A percentile compares a stretch with the other conserved stretches of the same genome.
Evolutionary conservation across 345 rosid genomes (phyloP).

Genomic region (Viola odorata): DNA sequence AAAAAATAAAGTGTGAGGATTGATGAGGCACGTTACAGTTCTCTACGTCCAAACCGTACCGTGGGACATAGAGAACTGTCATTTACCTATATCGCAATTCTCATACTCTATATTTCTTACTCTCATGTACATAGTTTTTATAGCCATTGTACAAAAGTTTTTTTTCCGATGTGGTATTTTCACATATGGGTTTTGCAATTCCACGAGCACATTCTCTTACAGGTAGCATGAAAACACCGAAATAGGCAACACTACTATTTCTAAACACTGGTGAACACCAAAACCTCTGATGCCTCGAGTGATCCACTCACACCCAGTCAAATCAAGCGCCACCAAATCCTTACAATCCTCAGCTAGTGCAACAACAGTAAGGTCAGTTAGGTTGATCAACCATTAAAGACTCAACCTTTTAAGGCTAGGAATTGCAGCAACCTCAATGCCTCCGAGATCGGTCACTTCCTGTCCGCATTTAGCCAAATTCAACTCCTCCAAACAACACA

Average conservation of each 20-base stretch:
- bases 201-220: too few relatives aligned
- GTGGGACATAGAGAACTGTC: too few relatives aligned
- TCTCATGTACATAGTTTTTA: too few relatives aligned
- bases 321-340: conserved; percentile 29
- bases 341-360: conserved; percentile 31
- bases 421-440: conserved; percentile 26
- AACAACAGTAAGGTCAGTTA: conserved; percentile 29
- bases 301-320: conserved; percentile 40
- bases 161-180: too few relatives aligned
- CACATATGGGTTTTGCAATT: too few relatives aligned
- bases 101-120: too few relatives aligned
- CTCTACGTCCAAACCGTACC: too few relatives aligned
- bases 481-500: conserved; percentile 41
- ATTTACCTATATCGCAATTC: too few relatives aligned
- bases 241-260: conserved; percentile 29
- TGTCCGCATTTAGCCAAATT: conserved; percentile 44
- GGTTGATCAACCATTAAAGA: conserved; percentile 41
- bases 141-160: too few relatives aligned
- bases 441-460: conserved; percentile 37
- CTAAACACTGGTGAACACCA: conserved; percentile 25
- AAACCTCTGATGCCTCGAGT: conserved; percentile 35
- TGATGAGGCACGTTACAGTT: too few relatives aligned
- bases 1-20: too few relatives aligned
- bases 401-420: conserved; percentile 28
- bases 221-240: too few relatives aligned